Evolutionary conservation across 768 basidiomycete genomes (phyloP).

Genomic region (Suillus bovinus): DNA sequence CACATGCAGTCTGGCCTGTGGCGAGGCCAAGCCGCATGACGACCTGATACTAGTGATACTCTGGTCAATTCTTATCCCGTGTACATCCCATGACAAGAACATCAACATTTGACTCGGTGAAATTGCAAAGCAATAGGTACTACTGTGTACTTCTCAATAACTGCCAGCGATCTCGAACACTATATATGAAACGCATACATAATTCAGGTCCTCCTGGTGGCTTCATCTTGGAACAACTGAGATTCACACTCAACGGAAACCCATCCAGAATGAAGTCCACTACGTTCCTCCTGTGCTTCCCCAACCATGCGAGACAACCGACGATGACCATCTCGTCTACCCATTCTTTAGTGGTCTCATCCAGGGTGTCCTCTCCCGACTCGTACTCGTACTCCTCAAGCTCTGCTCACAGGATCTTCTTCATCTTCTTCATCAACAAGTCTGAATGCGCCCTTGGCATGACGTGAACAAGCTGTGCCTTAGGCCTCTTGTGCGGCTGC

Average conservation of each 20-base stretch:
- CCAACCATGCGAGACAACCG: conserved; percentile 11
- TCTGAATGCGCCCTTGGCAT: conserved; percentile 7
- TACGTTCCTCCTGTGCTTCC: conserved; percentile 9
- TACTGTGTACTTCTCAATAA: not conserved
- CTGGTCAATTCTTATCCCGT: not conserved
- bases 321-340: conserved; percentile 10
- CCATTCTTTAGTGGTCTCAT: not conserved
- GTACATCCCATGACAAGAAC: not conserved
- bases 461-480: conserved; percentile 1
- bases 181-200: not conserved
- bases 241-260: not conserved
- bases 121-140: not conserved
- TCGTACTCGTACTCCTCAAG: not conserved
- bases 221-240: not conserved
- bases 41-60: too few species aligned
- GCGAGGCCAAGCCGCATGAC: too few species aligned
- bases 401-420: not conserved
- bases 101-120: not conserved
- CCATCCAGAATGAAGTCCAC: not conserved
- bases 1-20: too few species aligned
- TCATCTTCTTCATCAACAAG: not conserved
- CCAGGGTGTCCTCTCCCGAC: not conserved
- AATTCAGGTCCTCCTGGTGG: not conserved
- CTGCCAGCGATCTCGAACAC: not conserved
- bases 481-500: not conserved